Base-by-base conservation (phyloP, 495 filamentous ascomycete genomes). In the Rusavskia elegans region DNA sequence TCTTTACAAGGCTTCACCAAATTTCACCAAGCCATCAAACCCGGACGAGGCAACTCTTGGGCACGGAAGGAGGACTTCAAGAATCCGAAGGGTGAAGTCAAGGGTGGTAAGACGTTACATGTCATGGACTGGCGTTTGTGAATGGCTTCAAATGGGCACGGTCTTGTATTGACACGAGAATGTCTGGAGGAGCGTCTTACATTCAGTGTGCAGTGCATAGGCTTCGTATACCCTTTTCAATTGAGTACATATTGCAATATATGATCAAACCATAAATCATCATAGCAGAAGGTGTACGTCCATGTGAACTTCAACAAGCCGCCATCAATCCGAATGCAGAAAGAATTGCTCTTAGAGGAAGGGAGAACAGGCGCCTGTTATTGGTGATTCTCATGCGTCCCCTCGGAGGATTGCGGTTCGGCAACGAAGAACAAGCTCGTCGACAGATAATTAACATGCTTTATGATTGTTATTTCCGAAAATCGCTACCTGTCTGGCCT, bases 41-140 rank as follows among this genome's bases (percentile, higher is more conserved):
- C 40, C 6, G 59, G 54, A 16, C 52, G 52, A n/a, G 59, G 59
- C 30, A 62, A 62, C 35, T 55, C 55, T 38, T 62, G 39, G 41
- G 57, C 59, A 23, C 11, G 45, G 35, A 25, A 21, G 20, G 46
- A 39, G 30, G 29, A 19, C 13, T 17, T n/a, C 36, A 40, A 42
- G n/a, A 30, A n/a, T 10, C 7, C 8, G 3, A 21, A 30, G 37
- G 41, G 19, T 17, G 32, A 35, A 35, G 13, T 14, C 13, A 35
- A 35, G 9, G 13, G 8, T 35, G 32, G 9, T 11, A 35, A 35
- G 13, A 7, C 32, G 5, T 35, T 35, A 7, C 5, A 56, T 36
- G 21, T 57, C 14, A 36, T 54, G 48, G 29, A 25, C n/a, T 59
- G 54, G 54, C 35, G 54, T 11, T 32, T 59, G 42, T 53, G 51